These are phyloP conservation scores for Priceomyces castillae DNA, from an alignment of 805 yeast species.

Conservation along the genomic window DNA sequence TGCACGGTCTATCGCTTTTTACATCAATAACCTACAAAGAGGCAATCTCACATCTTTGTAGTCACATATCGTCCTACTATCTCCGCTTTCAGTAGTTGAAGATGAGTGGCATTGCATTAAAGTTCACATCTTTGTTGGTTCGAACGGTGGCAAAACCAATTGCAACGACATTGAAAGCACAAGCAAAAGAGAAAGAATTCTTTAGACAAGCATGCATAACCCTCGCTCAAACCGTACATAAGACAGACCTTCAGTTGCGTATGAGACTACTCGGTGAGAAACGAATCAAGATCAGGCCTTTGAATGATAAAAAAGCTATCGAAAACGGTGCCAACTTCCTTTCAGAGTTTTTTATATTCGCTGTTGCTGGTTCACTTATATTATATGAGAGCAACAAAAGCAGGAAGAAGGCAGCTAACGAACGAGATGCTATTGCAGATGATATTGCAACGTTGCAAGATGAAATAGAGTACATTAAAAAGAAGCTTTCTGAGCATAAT, in stretches of 20 bases:
- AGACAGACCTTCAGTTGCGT: constrained; percentile 60
- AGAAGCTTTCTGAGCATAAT: constrained; percentile 43
- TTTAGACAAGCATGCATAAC: constrained; percentile 62
- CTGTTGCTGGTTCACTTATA: constrained; percentile 76
- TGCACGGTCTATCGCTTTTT: not conserved
- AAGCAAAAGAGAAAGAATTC: constrained; percentile 67
- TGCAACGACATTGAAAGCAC: constrained; percentile 65
- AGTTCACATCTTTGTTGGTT: constrained; percentile 66
- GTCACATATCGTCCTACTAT: not conserved
- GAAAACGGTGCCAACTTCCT: constrained; percentile 79
- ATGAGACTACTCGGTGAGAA: constrained; percentile 56
- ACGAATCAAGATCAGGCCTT: constrained; percentile 61
- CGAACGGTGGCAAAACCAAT: constrained; percentile 79
- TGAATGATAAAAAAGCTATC: constrained; percentile 78
- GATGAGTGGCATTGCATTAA: constrained; percentile 78
- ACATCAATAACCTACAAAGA: too few relatives aligned
- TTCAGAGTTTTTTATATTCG: constrained; percentile 73
- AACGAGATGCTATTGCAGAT: constrained; percentile 66
- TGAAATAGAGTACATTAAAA: constrained; percentile 59
- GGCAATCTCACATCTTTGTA: too few relatives aligned
- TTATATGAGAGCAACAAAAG: constrained; percentile 69
- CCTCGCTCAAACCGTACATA: constrained; percentile 71
- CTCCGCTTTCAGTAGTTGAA: constrained; percentile 1
- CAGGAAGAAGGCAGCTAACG: constrained; percentile 56
- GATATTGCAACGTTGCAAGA: constrained; percentile 69